phyloP scores from a whole-genome alignment of 2,329 filamentous ascomycete species.

The Phaeosphaeria sp. region DNA sequence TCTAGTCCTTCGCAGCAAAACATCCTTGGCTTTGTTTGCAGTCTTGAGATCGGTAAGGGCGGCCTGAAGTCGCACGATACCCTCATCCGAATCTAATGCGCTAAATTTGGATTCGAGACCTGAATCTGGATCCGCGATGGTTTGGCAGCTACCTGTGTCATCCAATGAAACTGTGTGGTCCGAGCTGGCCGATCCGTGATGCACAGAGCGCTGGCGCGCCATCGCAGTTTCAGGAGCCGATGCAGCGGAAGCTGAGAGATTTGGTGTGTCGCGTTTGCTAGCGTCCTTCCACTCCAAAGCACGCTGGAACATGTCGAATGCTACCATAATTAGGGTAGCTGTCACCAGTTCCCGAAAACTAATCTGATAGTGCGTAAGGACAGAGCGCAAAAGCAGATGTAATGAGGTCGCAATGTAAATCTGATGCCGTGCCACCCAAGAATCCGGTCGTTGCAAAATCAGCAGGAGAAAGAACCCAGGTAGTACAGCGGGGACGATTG shows the following conservation, averaged over 20 bases:
- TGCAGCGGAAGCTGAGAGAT: slow-evolving; percentile 12
- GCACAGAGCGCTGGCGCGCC: slow-evolving; percentile 22
- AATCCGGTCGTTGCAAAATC: neutral
- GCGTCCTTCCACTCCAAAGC: slow-evolving; percentile 17
- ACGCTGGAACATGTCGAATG: slow-evolving; percentile 39
- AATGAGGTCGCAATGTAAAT: neutral
- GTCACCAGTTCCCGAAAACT: slow-evolving; percentile 26
- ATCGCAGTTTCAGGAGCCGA: slow-evolving; percentile 36
- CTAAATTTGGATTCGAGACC: slow-evolving; percentile 10
- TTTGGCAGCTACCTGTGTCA: neutral
- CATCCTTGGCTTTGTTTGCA: slow-evolving; percentile 33
- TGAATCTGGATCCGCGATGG: slow-evolving; percentile 4
- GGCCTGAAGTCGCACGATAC: slow-evolving; percentile 37
- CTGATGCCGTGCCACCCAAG: neutral
- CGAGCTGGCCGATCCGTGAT: slow-evolving; percentile 21
- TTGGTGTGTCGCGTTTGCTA: slow-evolving; percentile 22
- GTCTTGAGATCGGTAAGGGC: slow-evolving; percentile 36
- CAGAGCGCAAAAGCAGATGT: slow-evolving; percentile 24
- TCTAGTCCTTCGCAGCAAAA: slow-evolving; percentile 29
- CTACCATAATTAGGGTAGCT: slow-evolving; percentile 39
- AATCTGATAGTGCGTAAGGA: slow-evolving; percentile 28
- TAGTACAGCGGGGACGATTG: neutral
- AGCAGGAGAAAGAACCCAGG: neutral
- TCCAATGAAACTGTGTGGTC: slow-evolving; percentile 12
- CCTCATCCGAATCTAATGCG: slow-evolving; percentile 28